A percentile compares a stretch with the other conserved stretches of the same genome.
These are phyloP conservation scores for Aspergillus oerlinghausenensis DNA, from an alignment of 2,329 filamentous ascomycete genomes.

Conservation along the genomic window DNA sequence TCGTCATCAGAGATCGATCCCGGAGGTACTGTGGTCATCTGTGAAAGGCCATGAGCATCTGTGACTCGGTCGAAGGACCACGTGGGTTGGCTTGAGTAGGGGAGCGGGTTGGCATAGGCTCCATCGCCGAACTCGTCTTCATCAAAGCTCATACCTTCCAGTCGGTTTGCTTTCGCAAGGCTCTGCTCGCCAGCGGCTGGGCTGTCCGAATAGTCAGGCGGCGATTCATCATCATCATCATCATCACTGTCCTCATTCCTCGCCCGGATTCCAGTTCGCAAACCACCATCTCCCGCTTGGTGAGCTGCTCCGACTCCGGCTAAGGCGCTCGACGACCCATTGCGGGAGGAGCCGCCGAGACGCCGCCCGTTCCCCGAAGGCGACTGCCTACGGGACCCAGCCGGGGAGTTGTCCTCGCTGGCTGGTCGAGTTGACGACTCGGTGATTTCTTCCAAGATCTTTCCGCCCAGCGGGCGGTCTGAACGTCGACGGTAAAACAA, in stretches of 20 bases:
- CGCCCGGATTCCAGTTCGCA: slow-evolving; percentile 38
- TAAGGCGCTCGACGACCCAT: slow-evolving; percentile 88
- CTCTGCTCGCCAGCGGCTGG: slow-evolving; percentile 20
- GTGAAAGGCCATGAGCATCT: slow-evolving; percentile 26
- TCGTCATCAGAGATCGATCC: slow-evolving; percentile 29
- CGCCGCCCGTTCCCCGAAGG: slow-evolving; percentile 77
- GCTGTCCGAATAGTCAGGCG: slow-evolving; percentile 29
- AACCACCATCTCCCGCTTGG: slow-evolving; percentile 61
- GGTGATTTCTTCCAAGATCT: slow-evolving; percentile 66
- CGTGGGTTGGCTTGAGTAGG: slow-evolving; percentile 23
- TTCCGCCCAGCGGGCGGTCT: slow-evolving; percentile 70
- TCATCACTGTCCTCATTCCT: slow-evolving; percentile 21
- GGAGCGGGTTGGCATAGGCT: slow-evolving; percentile 20
- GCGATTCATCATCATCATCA: slow-evolving; percentile 22
- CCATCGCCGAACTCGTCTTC: slow-evolving; percentile 23
- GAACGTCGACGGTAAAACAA: slow-evolving; percentile 92
- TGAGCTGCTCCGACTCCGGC: slow-evolving; percentile 70
- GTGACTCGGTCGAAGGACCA: slow-evolving; percentile 36
- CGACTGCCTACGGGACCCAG: slow-evolving; percentile 42
- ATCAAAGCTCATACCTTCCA: slow-evolving; percentile 33
- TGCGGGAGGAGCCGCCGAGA: slow-evolving; percentile 82
- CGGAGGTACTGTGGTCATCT: slow-evolving; percentile 24
- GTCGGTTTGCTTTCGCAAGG: slow-evolving; percentile 17
- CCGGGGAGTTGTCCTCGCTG: slow-evolving; percentile 44
- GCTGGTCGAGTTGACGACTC: slow-evolving; percentile 54